These are phyloP conservation scores for Filobasidium uniguttulatum DNA, from an alignment of 1,284 basidiomycete genomes.

Conservation along the genomic window DNA sequence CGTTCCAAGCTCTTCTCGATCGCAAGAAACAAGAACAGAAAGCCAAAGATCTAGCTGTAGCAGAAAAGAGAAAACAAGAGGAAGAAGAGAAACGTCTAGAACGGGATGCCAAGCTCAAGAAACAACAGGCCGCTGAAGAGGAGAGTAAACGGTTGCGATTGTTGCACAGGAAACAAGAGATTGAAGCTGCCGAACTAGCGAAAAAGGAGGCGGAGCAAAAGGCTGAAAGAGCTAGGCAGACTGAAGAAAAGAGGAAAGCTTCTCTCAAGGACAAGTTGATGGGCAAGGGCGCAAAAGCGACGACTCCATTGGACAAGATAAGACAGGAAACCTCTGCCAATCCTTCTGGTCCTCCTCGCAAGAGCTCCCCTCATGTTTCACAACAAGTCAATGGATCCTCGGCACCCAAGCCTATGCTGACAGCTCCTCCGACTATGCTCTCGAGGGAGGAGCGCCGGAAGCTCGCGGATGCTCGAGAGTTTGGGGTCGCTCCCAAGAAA, in stretches of 20 bases:
- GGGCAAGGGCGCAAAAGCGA: not conserved
- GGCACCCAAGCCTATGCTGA: not conserved
- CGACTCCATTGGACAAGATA: not conserved
- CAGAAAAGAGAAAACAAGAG: not conserved
- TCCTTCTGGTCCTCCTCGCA: not conserved
- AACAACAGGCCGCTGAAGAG: not conserved
- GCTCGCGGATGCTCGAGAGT: not conserved
- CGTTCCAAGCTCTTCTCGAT: too few relatives aligned
- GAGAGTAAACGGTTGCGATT: not conserved
- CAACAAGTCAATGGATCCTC: not conserved
- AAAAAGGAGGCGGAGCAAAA: not conserved
- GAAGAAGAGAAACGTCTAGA: not conserved
- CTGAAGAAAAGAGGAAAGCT: not conserved
- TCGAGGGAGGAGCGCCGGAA: not conserved
- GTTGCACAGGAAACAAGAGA: not conserved
- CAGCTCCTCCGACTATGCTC: not conserved
- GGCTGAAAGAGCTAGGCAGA: not conserved
- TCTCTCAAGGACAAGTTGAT: not conserved
- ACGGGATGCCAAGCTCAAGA: not conserved
- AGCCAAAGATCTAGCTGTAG: too few relatives aligned
- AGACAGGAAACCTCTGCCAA: too few relatives aligned
- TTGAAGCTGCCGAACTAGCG: not conserved
- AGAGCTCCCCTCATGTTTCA: not conserved
- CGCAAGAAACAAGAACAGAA: too few relatives aligned
- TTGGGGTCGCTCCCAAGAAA: not conserved